Conservation (phyloP, 805 yeast species). For the Scheffersomyces lignosus region DNA sequence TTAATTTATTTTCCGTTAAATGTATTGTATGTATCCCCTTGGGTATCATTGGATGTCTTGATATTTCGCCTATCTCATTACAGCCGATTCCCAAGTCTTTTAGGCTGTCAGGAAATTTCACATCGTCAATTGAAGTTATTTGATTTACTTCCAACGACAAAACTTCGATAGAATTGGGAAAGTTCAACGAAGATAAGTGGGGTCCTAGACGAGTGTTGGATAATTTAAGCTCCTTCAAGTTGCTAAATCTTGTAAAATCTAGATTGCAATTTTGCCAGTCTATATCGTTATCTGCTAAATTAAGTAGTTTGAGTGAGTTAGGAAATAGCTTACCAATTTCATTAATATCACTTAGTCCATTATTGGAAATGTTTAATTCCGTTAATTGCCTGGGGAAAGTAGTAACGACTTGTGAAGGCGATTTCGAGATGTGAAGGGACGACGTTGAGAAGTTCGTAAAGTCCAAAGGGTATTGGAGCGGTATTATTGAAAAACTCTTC, state of each 20-base stretch:
- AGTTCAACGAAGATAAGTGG: constrained; percentile 8
- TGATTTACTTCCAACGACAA: constrained; percentile 19
- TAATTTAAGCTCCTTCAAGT: constrained; percentile 11
- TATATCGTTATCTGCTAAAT: constrained; percentile 19
- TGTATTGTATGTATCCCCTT: constrained; percentile 10
- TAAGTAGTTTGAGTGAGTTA: constrained; percentile 7
- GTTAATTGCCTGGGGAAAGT: constrained; percentile 1
- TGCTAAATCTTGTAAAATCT: constrained; percentile 8
- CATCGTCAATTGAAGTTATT: constrained; percentile 12
- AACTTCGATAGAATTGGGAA: constrained; percentile 13
- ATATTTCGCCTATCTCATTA: constrained; percentile 9
- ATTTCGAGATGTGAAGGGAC: neutral
- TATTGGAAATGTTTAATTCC: constrained; percentile 7
- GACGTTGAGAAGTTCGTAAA: neutral
- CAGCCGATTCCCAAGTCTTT: constrained; percentile 16
- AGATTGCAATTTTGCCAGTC: constrained; percentile 12
- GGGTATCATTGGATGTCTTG: constrained; percentile 12
- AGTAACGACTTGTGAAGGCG: neutral
- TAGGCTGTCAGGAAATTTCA: constrained; percentile 14
- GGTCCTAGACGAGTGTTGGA: constrained; percentile 14
- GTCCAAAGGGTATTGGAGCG: neutral
- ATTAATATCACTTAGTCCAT: constrained; percentile 4
- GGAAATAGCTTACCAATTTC: constrained; percentile 5
- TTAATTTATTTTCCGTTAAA: constrained; percentile 17
- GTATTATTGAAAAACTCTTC: constrained; percentile 2